Base-by-base conservation (phyloP, 2,329 filamentous ascomycete genomes). In the Epichloe festucae region DNA sequence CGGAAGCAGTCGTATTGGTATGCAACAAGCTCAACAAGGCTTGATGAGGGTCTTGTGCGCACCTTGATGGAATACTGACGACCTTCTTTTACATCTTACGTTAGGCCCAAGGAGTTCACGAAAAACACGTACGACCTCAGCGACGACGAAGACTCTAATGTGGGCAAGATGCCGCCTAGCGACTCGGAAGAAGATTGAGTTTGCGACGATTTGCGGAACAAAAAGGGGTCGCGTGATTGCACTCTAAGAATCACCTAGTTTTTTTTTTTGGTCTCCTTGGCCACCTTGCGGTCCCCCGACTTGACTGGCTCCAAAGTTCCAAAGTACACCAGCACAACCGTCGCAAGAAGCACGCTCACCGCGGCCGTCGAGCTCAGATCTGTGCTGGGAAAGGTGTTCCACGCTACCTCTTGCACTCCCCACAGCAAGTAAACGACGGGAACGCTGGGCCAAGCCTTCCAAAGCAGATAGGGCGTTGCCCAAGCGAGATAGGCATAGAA, bases 401-500 rank as follows among this genome's bases (percentile, higher is more conserved):
- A 96, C 12, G 87, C 88, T 83, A 85, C 90, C 67, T 96, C 90
- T 67, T 96, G 90, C 53, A 79, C 74, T 3, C 74, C 77, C 85
- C 87, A 95, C 10, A 90, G 67, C 4, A 69, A 70, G 61, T 84
- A 84, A 58, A 89, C 78, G 35, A 85, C 61, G 11, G 84, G 63
- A 0, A 85, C 84, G 60, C 85, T 82, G 54, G 82, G 71, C 1
- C 84, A 82, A 51, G 83, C 80, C 61, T 81, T 80, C 89, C 89
- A 96, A 49, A 95, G 77, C 56, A 96, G 73, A 65, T 87, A 94
- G 0, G 90, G 90, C 6, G 87, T 88, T 14, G 85, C 79, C 90
- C 90, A 96, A 31, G 86, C 87, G 54, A 95, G 78, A 73, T 94
- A 95, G 45, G 87, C 82, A 68, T 89, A 96, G 73, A 96, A 96